Base-by-base conservation (phyloP, 805 yeast genomes). In the Suhomyces kilbournensis region DNA sequence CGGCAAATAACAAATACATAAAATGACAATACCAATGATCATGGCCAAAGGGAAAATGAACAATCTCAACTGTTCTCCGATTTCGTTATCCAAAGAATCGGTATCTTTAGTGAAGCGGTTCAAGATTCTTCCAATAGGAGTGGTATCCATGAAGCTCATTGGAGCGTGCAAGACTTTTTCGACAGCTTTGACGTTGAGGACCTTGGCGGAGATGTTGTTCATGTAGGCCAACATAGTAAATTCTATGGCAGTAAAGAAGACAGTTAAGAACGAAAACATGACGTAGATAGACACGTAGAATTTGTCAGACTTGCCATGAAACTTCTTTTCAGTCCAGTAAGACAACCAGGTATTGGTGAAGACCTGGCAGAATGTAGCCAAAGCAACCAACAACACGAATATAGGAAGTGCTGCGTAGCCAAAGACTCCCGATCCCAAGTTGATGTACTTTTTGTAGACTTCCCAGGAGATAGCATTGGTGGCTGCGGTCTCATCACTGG, bases 1-100 rank as follows among this genome's bases (percentile, higher is more conserved):
- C 5, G 84, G 85, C 54, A 80, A 68, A 60, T 75, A 81, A 56
- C 75, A 71, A 51, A 75, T 71, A 67, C 82, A 78, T 58, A 80
- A 73, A 40, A 74, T 69, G 47, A 72, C 56, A 53, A 74, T 64
- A 55, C 76, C 76, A 54, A 71, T 65, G 48, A 74, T 72, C 26
- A 66, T 60, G 15, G 77, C 76, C 46, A 71, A 58, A 17, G 78
- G 77, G 62, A 71, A 73, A 15, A 74, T 53, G 52, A 75, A 72
- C 52, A 73, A 63, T 50, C 76, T 62, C 59, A 72, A 59, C 56
- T 74, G 77, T 55, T 74, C 78, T 20, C 78, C 76, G 53, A 74
- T 64, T 56, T 72, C 78, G 55, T 74, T 74, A 57, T 74, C 79
- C 55, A 75, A 68, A n/a, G 77, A 66, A 57, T 74, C 78, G 10